These are phyloP conservation scores for Chimonanthus praecox DNA, from an alignment of 164 flowering plant genomes.

Conservation along the genomic window DNA sequence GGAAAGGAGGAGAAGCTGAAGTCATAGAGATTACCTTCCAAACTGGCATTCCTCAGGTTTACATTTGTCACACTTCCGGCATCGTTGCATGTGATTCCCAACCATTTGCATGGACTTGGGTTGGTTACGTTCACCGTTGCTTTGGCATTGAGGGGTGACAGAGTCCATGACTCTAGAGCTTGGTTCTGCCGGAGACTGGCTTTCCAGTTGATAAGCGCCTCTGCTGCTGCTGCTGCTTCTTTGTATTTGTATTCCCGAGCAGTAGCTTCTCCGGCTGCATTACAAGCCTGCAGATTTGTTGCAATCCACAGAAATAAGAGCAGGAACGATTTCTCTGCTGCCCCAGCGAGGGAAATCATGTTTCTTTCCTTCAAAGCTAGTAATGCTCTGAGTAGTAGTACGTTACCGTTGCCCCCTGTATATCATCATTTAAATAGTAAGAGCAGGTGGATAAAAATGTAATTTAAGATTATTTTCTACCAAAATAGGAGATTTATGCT, in stretches of 20 bases:
- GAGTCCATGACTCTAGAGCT: conserved; percentile 16
- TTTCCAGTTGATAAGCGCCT: conserved; percentile 19
- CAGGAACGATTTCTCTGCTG: neutral
- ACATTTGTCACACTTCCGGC: conserved; percentile 1
- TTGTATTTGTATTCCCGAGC: neutral
- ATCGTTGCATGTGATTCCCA: conserved; percentile 8
- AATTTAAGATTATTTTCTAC: too few species aligned
- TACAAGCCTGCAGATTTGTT: neutral
- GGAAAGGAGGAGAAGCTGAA: too few species aligned
- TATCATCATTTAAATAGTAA: too few species aligned
- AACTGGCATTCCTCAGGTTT: conserved; percentile 1
- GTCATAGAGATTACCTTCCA: conserved; percentile 14
- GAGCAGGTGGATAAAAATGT: too few species aligned
- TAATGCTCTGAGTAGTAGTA: too few species aligned
- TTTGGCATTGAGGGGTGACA: neutral
- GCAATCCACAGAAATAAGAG: neutral
- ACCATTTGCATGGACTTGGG: conserved; percentile 18
- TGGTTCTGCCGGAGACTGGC: conserved; percentile 14
- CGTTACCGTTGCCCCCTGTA: too few species aligned
- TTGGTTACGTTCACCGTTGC: neutral
- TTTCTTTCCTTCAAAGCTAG: too few species aligned
- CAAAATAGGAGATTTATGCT: too few species aligned
- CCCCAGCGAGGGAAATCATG: neutral
- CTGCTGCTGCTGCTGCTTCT: conserved; percentile 11
- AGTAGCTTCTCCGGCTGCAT: neutral